Evolutionary conservation across 495 filamentous ascomycete genomes (phyloP).

Genomic region (Hypoxylon fragiforme): DNA sequence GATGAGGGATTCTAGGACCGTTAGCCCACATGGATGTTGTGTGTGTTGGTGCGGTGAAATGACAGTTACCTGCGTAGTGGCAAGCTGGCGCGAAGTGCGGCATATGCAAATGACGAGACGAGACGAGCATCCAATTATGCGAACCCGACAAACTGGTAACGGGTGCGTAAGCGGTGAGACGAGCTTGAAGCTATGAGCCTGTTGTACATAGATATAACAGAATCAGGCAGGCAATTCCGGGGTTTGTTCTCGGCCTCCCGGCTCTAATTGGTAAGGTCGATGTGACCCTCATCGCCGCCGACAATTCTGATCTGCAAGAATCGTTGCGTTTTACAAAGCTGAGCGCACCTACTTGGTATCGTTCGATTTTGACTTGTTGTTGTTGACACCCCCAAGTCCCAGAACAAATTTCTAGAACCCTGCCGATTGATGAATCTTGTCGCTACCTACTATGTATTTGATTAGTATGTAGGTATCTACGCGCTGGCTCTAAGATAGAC

Average conservation of each 20-base stretch:
- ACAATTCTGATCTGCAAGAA: constrained; percentile 27
- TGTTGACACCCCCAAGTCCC: constrained; percentile 5
- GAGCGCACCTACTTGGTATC: neutral
- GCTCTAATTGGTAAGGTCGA: constrained; percentile 23
- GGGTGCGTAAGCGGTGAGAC: constrained; percentile 27
- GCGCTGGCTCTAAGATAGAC: no score
- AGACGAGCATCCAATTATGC: constrained; percentile 17
- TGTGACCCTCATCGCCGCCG: constrained; percentile 27
- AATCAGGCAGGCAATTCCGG: constrained; percentile 16
- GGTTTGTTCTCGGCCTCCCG: constrained; percentile 24
- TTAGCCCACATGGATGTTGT: constrained; percentile 4
- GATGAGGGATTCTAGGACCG: neutral
- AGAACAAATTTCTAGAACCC: constrained; percentile 15
- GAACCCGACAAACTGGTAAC: constrained; percentile 35
- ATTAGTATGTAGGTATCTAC: no score
- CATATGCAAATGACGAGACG: constrained; percentile 20
- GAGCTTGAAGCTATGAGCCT: constrained; percentile 10
- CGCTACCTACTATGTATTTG: neutral
- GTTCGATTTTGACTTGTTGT: neutral
- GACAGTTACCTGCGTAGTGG: constrained; percentile 1
- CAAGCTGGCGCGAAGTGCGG: constrained; percentile 15
- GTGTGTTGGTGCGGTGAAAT: constrained; percentile 10
- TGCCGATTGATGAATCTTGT: constrained; percentile 5
- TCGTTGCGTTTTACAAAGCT: constrained; percentile 2
- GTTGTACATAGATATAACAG: constrained; percentile 1